Base-by-base conservation (phyloP, 805 yeast species). In the Saccharomycopsis olivae region DNA sequence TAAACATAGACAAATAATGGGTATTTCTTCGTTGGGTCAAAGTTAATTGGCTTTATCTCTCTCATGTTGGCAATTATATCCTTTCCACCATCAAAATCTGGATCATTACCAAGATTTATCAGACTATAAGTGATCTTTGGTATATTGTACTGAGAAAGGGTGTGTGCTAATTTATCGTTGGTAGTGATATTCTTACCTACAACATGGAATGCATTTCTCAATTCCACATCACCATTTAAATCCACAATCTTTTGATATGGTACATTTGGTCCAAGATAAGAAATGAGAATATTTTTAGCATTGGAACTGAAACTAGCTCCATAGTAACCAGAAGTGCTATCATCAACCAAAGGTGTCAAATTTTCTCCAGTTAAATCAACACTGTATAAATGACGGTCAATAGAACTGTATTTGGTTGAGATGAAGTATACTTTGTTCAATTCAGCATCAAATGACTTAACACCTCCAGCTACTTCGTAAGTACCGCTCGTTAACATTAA, bases 1-100 rank as follows among this genome's bases (percentile, higher is more conserved):
- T 92, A 92, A 3, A 87, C 87, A 55, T 70, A 87, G 56, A 92
- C 89, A 43, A 92, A 65, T 0, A 92, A 76, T 0, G 97, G 97
- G 55, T 78, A 67, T 51, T 67, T 63, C 15, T 49, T 52, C 27
- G 51, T 48, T 6, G 60, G 51, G 51, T 83, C 70, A 55, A 92
- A 92, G 48, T 68, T 62, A 32, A 78, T 69, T 1, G 97, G 97
- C 33, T 78, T 62, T 4, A 85, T 79, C 57, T 88, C 96, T 43
- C 75, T 68, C 21, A 74, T 71, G 58, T 88, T 84, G 13, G 73
- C 82, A 3, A 56, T 48, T 21, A 72, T 59, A 2, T 61, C 69
- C 4, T 65, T 62, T 1, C 68, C 63, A 14, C 21, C 20, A 28
- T 28, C 8, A 28, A 9, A 9, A 3, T 62, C 63, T 34, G 67